Evolutionary conservation across 1,284 basidiomycete species (phyloP).

Genomic region (Paramarasmius palmivorus): DNA sequence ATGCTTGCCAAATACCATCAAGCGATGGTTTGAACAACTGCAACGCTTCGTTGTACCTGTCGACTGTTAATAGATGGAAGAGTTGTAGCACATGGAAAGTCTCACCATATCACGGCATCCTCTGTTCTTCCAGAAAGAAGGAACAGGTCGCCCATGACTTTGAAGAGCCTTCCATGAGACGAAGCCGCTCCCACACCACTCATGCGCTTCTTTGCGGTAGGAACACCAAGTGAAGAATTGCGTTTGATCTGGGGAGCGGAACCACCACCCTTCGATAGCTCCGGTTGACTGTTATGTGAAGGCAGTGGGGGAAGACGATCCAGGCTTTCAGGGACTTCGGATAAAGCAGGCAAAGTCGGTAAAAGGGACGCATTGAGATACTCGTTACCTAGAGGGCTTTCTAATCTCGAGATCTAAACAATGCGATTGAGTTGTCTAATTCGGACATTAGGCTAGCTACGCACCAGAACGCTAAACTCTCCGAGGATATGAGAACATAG

Average conservation of each 20-base stretch:
- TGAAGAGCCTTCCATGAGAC: slow-evolving; percentile 79
- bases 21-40: slow-evolving; percentile 68
- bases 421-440: slow-evolving; percentile 12
- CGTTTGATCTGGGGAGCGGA: slow-evolving; percentile 52
- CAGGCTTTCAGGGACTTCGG: slow-evolving; percentile 59
- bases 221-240: slow-evolving; percentile 48
- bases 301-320: slow-evolving; percentile 48
- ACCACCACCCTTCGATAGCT: slow-evolving; percentile 44
- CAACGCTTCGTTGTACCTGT: slow-evolving; percentile 84
- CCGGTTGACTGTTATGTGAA: slow-evolving; percentile 57
- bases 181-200: slow-evolving; percentile 67
- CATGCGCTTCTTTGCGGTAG: slow-evolving; percentile 55
- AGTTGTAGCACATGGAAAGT: slow-evolving; percentile 14
- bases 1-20: slow-evolving; percentile 86
- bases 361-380: slow-evolving; percentile 68
- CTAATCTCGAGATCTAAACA: slow-evolving; percentile 67
- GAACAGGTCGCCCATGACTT: slow-evolving; percentile 88
- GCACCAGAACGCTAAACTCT: slow-evolving; percentile 80
- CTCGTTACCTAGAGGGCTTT: slow-evolving; percentile 74
- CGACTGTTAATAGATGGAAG: slow-evolving; percentile 22
- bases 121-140: slow-evolving; percentile 78
- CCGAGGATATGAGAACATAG: slow-evolving; percentile 82
- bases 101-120: slow-evolving; percentile 80
- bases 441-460: slow-evolving; percentile 13
- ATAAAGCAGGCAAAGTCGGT: slow-evolving; percentile 56